These are phyloP conservation scores for Alternaria longipes DNA, from an alignment of 2,329 filamentous ascomycete genomes.

Conservation along the genomic window DNA sequence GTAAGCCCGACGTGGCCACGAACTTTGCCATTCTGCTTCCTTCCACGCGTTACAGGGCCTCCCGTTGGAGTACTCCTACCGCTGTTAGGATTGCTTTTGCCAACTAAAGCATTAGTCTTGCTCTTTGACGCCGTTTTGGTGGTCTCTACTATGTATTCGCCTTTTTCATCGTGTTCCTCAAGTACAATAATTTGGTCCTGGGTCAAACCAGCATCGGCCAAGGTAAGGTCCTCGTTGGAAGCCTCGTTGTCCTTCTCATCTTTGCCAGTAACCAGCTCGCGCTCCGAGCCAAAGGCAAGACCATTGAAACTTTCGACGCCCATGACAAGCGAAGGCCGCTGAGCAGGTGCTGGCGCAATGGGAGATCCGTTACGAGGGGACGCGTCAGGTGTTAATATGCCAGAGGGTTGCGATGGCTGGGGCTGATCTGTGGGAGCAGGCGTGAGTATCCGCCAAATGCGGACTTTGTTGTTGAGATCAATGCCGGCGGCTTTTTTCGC, in stretches of 20 bases:
- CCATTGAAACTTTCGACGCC: conserved; percentile 70
- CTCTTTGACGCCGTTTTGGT: conserved; percentile 56
- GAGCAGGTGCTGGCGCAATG: conserved; percentile 37
- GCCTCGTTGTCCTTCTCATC: conserved; percentile 79
- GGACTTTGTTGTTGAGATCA: conserved; percentile 75
- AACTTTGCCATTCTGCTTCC: conserved; percentile 73
- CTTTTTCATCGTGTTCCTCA: conserved; percentile 71
- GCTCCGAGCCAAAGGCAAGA: conserved; percentile 69
- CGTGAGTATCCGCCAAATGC: conserved; percentile 74
- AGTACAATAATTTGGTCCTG: conserved; percentile 81
- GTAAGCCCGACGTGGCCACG: conserved; percentile 82
- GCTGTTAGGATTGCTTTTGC: conserved; percentile 57
- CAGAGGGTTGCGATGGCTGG: conserved; percentile 43
- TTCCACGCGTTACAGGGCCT: conserved; percentile 74
- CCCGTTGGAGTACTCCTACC: conserved; percentile 76
- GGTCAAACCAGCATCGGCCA: conserved; percentile 73
- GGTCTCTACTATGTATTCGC: conserved; percentile 65
- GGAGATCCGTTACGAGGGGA: conserved; percentile 57
- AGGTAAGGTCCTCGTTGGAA: conserved; percentile 76
- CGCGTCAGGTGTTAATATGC: conserved; percentile 57
- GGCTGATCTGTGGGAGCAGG: conserved; percentile 51
- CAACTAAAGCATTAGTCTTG: conserved; percentile 47
- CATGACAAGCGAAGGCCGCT: conserved; percentile 64
- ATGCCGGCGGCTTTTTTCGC: conserved; percentile 76
- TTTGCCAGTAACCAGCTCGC: conserved; percentile 69